Conservation (phyloP, 768 basidiomycete species). For the Tylopilus sp. region DNA sequence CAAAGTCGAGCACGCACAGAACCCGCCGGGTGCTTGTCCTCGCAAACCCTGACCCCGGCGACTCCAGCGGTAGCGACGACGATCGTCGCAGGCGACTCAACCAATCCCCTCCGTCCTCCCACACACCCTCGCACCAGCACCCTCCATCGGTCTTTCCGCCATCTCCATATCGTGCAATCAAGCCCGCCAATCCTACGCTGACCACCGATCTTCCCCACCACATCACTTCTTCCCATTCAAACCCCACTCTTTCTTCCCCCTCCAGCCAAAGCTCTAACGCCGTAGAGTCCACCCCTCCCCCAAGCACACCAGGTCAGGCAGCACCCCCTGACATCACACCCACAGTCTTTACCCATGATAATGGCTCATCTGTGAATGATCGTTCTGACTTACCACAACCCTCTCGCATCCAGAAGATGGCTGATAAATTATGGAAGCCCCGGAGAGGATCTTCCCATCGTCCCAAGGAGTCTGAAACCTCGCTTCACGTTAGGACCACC, state of each 20-base stretch:
- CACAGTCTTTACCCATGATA: conserved; percentile 36
- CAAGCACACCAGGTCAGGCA: conserved; percentile 57
- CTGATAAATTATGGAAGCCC: conserved; percentile 23
- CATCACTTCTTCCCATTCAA: conserved; percentile 38
- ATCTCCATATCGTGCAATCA: conserved; percentile 19
- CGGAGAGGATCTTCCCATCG: conserved; percentile 31
- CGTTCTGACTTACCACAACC: conserved; percentile 28
- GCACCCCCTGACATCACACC: conserved; percentile 41
- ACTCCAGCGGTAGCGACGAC: conserved; percentile 39
- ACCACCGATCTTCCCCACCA: conserved; percentile 37
- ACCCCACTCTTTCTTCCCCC: conserved; percentile 65
- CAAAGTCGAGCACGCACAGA: conserved; percentile 36
- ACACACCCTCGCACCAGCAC: conserved; percentile 24
- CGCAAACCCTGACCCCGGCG: conserved; percentile 58
- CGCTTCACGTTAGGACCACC: conserved; percentile 21
- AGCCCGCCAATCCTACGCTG: conserved; percentile 28
- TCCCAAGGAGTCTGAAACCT: conserved; percentile 24
- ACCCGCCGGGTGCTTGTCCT: conserved; percentile 50
- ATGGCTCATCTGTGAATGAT: conserved; percentile 32
- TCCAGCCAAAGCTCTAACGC: conserved; percentile 62
- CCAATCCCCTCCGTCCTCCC: conserved; percentile 22
- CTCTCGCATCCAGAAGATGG: conserved; percentile 33
- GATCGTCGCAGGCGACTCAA: conserved; percentile 23
- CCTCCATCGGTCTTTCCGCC: conserved; percentile 24
- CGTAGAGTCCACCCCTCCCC: conserved; percentile 69